These are phyloP conservation scores for Paramecium sonneborni DNA, from an alignment of 73 alveolate species.

Conservation along the genomic window DNA sequence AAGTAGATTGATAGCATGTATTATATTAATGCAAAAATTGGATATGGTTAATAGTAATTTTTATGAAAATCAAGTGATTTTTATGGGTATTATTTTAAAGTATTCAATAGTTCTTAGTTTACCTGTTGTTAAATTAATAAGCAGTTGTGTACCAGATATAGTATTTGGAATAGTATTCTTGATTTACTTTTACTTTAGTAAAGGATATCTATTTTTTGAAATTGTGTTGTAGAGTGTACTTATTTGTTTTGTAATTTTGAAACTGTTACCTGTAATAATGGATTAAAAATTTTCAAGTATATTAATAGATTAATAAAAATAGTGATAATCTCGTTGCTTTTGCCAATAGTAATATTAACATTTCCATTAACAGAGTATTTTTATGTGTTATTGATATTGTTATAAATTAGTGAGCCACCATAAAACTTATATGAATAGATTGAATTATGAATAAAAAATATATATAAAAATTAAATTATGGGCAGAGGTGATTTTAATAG, in stretches of 20 bases:
- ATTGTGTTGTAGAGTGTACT: not conserved
- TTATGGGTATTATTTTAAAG: not conserved
- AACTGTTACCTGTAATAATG: not conserved
- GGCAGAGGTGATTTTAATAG: constrained; percentile 57
- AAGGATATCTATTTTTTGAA: not conserved
- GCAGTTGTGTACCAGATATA: not conserved
- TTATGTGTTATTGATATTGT: not conserved
- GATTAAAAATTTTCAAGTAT: not conserved
- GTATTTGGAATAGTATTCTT: not conserved
- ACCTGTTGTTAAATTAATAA: not conserved
- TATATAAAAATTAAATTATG: constrained; percentile 45
- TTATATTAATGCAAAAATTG: not conserved
- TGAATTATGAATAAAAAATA: constrained; percentile 2
- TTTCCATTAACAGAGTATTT: not conserved
- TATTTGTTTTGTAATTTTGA: not conserved
- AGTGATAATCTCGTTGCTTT: not conserved
- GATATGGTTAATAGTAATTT: not conserved
- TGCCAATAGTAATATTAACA: not conserved
- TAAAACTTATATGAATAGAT: not conserved
- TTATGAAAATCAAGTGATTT: not conserved
- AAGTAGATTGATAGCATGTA: not conserved
- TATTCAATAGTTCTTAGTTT: not conserved
- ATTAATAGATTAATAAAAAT: not conserved
- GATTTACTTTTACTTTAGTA: not conserved
- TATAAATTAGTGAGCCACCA: not conserved